phyloP scores from a whole-genome alignment of 495 filamentous ascomycete species.

The Echria macrotheca region DNA sequence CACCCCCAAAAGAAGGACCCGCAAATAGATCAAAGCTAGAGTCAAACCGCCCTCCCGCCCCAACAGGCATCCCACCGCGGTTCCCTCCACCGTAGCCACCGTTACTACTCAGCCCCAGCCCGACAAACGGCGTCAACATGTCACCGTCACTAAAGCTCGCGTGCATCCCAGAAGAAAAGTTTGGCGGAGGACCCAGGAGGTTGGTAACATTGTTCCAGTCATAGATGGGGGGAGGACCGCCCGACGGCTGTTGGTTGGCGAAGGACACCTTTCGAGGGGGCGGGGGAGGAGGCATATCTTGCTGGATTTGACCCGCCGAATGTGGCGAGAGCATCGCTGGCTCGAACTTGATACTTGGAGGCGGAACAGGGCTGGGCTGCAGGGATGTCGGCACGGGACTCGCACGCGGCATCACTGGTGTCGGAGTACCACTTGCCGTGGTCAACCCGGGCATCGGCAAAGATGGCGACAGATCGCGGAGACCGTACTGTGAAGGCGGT shows the following conservation, averaged over 20 bases:
- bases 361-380: conserved; percentile 14
- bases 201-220: conserved; percentile 37
- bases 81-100: conserved; percentile 4
- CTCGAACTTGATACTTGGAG: conserved; percentile 18
- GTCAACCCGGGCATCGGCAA: neutral
- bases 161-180: conserved; percentile 16
- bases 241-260: too few relatives aligned
- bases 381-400: conserved; percentile 13
- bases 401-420: conserved; percentile 17
- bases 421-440: conserved; percentile 18
- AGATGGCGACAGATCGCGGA: conserved; percentile 17
- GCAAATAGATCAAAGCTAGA: conserved; percentile 25
- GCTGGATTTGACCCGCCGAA: too few relatives aligned
- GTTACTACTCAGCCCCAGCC: conserved; percentile 13
- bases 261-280: conserved; percentile 28
- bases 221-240: too few relatives aligned
- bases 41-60: neutral
- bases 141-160: conserved; percentile 14
- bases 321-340: conserved; percentile 18
- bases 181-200: conserved; percentile 45
- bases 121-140: conserved; percentile 11
- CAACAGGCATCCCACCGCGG: neutral
- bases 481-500: conserved; percentile 12
- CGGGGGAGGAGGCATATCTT: too few relatives aligned
- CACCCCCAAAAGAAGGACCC: conserved; percentile 26